Evolutionary conservation across 352 stramenopile genomes (phyloP).

Genomic region (Globisporangium uncinulatum): DNA sequence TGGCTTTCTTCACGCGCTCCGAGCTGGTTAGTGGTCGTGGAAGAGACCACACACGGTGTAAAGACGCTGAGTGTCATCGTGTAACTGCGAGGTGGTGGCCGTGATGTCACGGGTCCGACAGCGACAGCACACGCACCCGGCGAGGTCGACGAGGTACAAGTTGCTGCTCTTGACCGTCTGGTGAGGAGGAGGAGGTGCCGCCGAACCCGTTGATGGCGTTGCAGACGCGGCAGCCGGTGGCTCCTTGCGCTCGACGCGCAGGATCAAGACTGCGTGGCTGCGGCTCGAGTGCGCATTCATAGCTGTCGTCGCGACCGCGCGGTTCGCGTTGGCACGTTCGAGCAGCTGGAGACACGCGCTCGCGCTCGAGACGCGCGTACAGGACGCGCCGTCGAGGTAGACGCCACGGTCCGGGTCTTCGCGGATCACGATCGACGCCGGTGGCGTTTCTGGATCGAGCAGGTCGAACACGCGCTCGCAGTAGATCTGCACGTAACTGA

Average conservation of each 20-base stretch:
- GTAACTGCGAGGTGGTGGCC: too few relatives aligned
- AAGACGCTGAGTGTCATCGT: not conserved
- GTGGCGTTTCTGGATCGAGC: slow-evolving; percentile 33
- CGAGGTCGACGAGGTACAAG: slow-evolving; percentile 64
- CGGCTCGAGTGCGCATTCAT: slow-evolving; percentile 88
- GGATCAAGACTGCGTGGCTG: slow-evolving; percentile 82
- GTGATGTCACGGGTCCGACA: too few relatives aligned
- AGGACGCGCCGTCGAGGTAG: slow-evolving; percentile 55
- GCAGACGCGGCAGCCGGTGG: not conserved
- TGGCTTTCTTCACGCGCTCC: slow-evolving; percentile 65
- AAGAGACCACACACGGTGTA: not conserved
- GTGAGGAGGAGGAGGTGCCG: slow-evolving; percentile 5
- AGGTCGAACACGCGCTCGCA: slow-evolving; percentile 76
- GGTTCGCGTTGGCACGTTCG: slow-evolving; percentile 48
- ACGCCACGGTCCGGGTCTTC: slow-evolving; percentile 60
- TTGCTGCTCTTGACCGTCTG: slow-evolving; percentile 53
- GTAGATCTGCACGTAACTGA: slow-evolving; percentile 82
- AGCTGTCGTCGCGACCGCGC: slow-evolving; percentile 71
- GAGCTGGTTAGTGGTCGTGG: slow-evolving; percentile 15
- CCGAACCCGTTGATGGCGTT: not conserved
- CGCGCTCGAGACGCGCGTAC: slow-evolving; percentile 32
- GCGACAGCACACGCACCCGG: slow-evolving; percentile 15
- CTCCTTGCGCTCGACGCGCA: slow-evolving; percentile 76
- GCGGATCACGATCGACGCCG: slow-evolving; percentile 46
- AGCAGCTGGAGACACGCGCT: slow-evolving; percentile 44